Evolutionary conservation across 805 yeast species (phyloP).

Genomic region (Nakazawaea populi): DNA sequence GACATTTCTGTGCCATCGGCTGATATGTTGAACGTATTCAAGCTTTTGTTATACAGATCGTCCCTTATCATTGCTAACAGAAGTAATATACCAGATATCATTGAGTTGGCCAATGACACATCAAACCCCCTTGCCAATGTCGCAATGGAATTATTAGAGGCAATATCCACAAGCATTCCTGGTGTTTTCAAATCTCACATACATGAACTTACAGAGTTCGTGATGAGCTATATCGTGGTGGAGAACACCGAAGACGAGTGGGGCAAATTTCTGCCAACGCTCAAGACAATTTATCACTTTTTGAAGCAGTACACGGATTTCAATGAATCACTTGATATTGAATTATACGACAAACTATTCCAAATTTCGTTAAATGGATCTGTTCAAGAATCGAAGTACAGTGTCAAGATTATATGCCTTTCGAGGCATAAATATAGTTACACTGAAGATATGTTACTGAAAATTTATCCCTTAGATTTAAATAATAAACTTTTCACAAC

Average conservation of each 20-base stretch:
- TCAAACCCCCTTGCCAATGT: slow-evolving; percentile 22
- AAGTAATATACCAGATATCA: slow-evolving; percentile 51
- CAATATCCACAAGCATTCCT: slow-evolving; percentile 57
- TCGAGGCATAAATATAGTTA: slow-evolving; percentile 34
- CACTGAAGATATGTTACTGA: slow-evolving; percentile 30
- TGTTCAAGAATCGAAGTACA: slow-evolving; percentile 58
- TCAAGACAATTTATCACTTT: slow-evolving; percentile 59
- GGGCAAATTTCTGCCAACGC: slow-evolving; percentile 24
- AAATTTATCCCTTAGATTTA: slow-evolving; percentile 45
- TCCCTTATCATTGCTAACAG: slow-evolving; percentile 59
- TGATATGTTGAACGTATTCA: slow-evolving; percentile 44
- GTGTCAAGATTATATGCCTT: slow-evolving; percentile 52
- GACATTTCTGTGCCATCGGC: slow-evolving; percentile 13
- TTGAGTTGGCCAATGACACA: slow-evolving; percentile 37
- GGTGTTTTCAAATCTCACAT: slow-evolving; percentile 58
- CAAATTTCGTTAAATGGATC: slow-evolving; percentile 45
- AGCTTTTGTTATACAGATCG: slow-evolving; percentile 54
- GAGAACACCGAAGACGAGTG: not conserved
- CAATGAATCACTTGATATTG: slow-evolving; percentile 36
- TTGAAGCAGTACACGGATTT: slow-evolving; percentile 41
- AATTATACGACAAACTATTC: slow-evolving; percentile 39
- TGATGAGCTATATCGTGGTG: slow-evolving; percentile 19
- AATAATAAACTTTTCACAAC: slow-evolving; percentile 38
- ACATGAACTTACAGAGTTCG: slow-evolving; percentile 36
- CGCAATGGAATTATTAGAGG: slow-evolving; percentile 52